phyloP scores from a whole-genome alignment of 176 grass and related monocot species.

The Carex myosuroides region DNA sequence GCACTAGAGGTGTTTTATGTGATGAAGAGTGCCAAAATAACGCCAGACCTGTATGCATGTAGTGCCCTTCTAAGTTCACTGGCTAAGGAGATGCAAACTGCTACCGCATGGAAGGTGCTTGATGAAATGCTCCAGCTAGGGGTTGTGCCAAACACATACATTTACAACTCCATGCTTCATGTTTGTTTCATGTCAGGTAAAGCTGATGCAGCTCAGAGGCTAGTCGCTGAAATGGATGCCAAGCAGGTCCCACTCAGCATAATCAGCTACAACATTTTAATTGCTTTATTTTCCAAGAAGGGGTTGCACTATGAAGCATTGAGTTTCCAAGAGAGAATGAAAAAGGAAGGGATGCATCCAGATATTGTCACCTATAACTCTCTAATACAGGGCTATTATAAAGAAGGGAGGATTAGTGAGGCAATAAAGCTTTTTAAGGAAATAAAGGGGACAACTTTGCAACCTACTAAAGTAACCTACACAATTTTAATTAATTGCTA shows the following conservation, averaged over 20 bases:
- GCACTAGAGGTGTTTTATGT: constrained; percentile 33
- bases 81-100: constrained; percentile 49
- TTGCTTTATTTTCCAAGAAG: constrained; percentile 69
- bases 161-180: constrained; percentile 86
- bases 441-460: constrained; percentile 19
- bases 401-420: constrained; percentile 67
- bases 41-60: constrained; percentile 52
- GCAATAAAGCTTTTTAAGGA: constrained; percentile 45
- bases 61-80: constrained; percentile 47
- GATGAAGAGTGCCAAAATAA: constrained; percentile 23
- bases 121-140: constrained; percentile 35
- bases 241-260: constrained; percentile 36
- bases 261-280: constrained; percentile 75
- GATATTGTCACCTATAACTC: constrained; percentile 75
- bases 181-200: constrained; percentile 73
- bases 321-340: constrained; percentile 59
- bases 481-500: constrained; percentile 82
- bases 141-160: constrained; percentile 46
- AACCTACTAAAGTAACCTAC: constrained; percentile 52
- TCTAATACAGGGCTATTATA: constrained; percentile 59
- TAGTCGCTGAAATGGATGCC: constrained; percentile 51
- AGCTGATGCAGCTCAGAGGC: constrained; percentile 25
- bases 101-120: constrained; percentile 64
- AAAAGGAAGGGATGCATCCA: constrained; percentile 36
- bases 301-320: constrained; percentile 84